Evolutionary conservation across 1,139 yeast genomes (phyloP).

Genomic region (Meyerozyma elateridarum): DNA sequence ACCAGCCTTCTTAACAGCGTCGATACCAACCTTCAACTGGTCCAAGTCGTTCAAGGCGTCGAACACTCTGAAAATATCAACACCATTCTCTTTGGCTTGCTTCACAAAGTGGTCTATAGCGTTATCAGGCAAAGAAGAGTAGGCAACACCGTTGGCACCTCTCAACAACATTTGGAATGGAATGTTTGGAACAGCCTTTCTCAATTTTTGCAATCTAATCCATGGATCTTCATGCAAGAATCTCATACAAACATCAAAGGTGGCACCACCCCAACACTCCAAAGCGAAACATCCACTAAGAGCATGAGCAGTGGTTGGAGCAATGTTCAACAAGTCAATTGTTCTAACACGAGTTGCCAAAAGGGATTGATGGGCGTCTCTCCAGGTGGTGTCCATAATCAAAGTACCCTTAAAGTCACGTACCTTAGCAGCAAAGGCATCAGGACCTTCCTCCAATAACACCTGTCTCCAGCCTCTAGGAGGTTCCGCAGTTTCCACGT

Average conservation of each 20-base stretch:
- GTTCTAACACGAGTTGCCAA: conserved; percentile 97
- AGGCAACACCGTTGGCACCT: conserved; percentile 99
- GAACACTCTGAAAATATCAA: conserved; percentile 94
- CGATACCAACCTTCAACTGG: conserved; percentile 94
- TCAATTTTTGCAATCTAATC: conserved; percentile 85
- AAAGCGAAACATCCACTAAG: conserved; percentile 86
- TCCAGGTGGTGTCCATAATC: conserved; percentile 98
- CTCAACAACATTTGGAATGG: conserved; percentile 99
- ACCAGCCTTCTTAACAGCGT: conserved; percentile 96
- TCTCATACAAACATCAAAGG: conserved; percentile 97
- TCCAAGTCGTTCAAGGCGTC: conserved; percentile 96
- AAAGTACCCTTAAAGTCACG: conserved; percentile 81
- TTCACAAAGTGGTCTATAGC: conserved; percentile 95
- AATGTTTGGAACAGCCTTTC: conserved; percentile 91
- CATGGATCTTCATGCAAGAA: conserved; percentile 98
- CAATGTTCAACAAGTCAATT: conserved; percentile 82
- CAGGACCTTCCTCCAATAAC: conserved; percentile 81
- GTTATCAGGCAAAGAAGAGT: conserved; percentile 94
- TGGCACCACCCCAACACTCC: conserved; percentile 99
- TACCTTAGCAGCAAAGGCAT: conserved; percentile 80
- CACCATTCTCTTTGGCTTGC: conserved; percentile 94
- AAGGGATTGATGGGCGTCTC: conserved; percentile 99
- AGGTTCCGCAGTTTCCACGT: conserved; percentile 51
- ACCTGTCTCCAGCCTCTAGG: conserved; percentile 91
- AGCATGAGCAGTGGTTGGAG: conserved; percentile 91